A percentile compares a stretch with the other conserved stretches of the same genome.
Conservation (phyloP, 140 eudicot genomes). For the Flaveria floridana region DNA sequence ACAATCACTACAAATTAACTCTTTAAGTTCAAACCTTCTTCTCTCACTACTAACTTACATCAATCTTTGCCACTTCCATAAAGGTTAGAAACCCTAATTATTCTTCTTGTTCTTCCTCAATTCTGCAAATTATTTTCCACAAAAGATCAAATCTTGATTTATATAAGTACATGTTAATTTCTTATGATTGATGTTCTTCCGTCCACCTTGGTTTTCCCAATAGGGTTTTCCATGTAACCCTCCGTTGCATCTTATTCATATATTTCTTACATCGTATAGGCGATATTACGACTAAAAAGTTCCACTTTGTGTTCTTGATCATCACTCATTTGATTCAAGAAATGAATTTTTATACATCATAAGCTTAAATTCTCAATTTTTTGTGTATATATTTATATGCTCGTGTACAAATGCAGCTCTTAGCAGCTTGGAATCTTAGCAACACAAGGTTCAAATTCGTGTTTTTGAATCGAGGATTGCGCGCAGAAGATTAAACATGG, state of each 20-base stretch:
- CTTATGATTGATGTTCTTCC: constrained; percentile 1
- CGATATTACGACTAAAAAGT: neutral
- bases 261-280: neutral
- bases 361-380: neutral
- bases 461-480: neutral
- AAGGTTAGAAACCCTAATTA: constrained; percentile 36
- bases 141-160: constrained; percentile 17
- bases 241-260: neutral
- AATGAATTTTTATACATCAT: neutral
- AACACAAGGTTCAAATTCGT: constrained; percentile 5
- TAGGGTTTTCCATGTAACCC: neutral
- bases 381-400: constrained; percentile 5
- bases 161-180: constrained; percentile 2
- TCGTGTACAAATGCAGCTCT: constrained; percentile 25
- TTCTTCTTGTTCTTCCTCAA: constrained; percentile 32
- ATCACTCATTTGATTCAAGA: constrained; percentile 7
- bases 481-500: constrained; percentile 40
- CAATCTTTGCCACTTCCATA: constrained; percentile 26
- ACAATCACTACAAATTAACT: constrained; percentile 34
- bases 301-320: neutral
- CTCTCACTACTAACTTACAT: constrained; percentile 22
- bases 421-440: constrained; percentile 7
- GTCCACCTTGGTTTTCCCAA: neutral
- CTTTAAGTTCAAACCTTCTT: constrained; percentile 26
- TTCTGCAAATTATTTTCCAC: constrained; percentile 24